Conservation (phyloP, 2,329 filamentous ascomycete genomes). For the Colletotrichum gloeosporioides region DNA sequence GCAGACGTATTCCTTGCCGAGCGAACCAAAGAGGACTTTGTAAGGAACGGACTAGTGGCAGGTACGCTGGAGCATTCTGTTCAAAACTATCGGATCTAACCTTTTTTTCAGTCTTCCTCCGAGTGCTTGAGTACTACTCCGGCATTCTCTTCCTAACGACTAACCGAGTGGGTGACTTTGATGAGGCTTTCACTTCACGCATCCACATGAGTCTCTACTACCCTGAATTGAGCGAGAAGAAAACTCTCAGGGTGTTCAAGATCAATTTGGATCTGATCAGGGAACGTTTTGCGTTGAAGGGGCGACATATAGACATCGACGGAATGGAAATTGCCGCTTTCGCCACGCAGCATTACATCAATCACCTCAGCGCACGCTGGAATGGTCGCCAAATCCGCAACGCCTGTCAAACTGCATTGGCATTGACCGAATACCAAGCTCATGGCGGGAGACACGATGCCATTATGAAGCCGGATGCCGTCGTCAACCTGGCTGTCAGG, state of each 20-base stretch:
- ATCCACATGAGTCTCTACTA: slow-evolving; percentile 48
- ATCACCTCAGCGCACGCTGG: slow-evolving; percentile 27
- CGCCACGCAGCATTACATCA: background rate
- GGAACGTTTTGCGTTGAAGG: slow-evolving; percentile 37
- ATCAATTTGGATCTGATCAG: slow-evolving; percentile 36
- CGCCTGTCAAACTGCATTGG: slow-evolving; percentile 49
- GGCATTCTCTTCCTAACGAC: slow-evolving; percentile 58
- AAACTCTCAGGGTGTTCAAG: slow-evolving; percentile 46
- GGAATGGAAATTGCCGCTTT: slow-evolving; percentile 39
- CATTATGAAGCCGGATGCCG: background rate
- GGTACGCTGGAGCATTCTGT: background rate
- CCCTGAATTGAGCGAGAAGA: slow-evolving; percentile 39
- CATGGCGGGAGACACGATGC: background rate
- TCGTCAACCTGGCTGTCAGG: rapidly evolving
- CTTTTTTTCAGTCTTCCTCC: slow-evolving; percentile 40
- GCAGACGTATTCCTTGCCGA: slow-evolving; percentile 63
- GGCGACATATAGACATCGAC: slow-evolving; percentile 26
- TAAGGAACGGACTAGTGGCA: background rate
- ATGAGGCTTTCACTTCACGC: slow-evolving; percentile 51
- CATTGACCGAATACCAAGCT: slow-evolving; percentile 31
- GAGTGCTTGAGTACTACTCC: slow-evolving; percentile 55
- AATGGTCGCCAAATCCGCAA: slow-evolving; percentile 49
- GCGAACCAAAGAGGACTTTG: slow-evolving; percentile 53
- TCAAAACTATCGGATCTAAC: background rate
- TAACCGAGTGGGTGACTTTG: slow-evolving; percentile 52